phyloP scores from a whole-genome alignment of 2,329 filamentous ascomycete genomes.

The Fusarium armeniacum region DNA sequence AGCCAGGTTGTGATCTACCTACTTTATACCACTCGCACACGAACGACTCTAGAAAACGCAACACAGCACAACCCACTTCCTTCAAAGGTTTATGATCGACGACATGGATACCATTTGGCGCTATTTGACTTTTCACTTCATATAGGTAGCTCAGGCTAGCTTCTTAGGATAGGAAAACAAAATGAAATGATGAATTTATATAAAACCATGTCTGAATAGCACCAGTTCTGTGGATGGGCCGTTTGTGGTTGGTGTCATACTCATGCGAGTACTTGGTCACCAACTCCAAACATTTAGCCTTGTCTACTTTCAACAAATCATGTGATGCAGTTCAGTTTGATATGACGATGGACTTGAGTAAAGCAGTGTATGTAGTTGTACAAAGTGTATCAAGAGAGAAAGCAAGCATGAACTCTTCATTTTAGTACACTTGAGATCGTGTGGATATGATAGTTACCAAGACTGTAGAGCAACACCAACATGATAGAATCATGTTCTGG shows the following conservation, averaged over 20 bases:
- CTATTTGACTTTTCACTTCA: slow-evolving; percentile 37
- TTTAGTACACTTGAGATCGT: not conserved
- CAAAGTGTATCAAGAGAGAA: not conserved
- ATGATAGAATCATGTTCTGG: not conserved
- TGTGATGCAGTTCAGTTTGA: not conserved
- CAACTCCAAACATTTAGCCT: not conserved
- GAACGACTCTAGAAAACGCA: slow-evolving; percentile 43
- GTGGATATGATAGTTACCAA: not conserved
- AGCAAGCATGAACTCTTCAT: not conserved
- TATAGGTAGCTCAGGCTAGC: slow-evolving; percentile 41
- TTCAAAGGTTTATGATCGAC: slow-evolving; percentile 30
- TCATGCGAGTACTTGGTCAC: not conserved
- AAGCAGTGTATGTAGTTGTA: not conserved
- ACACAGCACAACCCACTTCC: slow-evolving; percentile 33
- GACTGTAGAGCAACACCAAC: not conserved
- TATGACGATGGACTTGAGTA: not conserved
- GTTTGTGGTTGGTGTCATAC: not conserved
- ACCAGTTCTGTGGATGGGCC: not conserved
- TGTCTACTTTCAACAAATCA: not conserved
- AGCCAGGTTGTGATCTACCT: slow-evolving; percentile 13
- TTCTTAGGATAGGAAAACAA: slow-evolving; percentile 45
- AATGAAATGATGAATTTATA: slow-evolving; percentile 30
- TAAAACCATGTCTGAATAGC: not conserved
- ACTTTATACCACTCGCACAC: slow-evolving; percentile 42
- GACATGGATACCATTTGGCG: slow-evolving; percentile 42